These are phyloP conservation scores for Leavenworthia alabamica DNA, from an alignment of 345 rosid genomes.

Conservation along the genomic window DNA sequence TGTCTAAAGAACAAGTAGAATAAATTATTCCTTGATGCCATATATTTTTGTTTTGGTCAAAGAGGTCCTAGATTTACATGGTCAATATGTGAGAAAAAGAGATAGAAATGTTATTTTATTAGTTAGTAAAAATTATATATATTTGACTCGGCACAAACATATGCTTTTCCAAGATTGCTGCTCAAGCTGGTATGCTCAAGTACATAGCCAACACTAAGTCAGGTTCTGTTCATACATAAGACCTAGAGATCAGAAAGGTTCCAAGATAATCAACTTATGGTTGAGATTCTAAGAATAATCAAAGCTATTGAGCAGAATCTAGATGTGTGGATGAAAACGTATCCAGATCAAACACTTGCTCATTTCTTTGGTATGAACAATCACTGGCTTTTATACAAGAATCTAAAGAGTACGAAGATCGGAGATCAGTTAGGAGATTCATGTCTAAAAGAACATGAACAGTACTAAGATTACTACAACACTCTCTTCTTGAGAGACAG, in stretches of 20 bases:
- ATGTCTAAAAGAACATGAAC: slow-evolving; percentile 86
- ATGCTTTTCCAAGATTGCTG: slow-evolving; percentile 96
- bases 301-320: slow-evolving; percentile 68
- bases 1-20: too few relatives aligned
- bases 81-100: too few relatives aligned
- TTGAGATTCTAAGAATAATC: slow-evolving; percentile 60
- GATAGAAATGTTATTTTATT: too few relatives aligned
- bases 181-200: slow-evolving; percentile 83
- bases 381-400: slow-evolving; percentile 84
- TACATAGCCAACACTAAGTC: slow-evolving; percentile 72
- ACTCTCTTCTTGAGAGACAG: slow-evolving; percentile 66
- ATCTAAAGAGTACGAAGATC: slow-evolving; percentile 72
- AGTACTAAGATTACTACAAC: slow-evolving; percentile 61
- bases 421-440: slow-evolving; percentile 75
- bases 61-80: too few relatives aligned
- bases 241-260: slow-evolving; percentile 92
- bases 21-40: too few relatives aligned
- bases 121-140: too few relatives aligned
- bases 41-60: too few relatives aligned
- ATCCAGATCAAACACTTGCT: slow-evolving; percentile 51
- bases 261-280: slow-evolving; percentile 70
- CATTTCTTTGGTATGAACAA: slow-evolving; percentile 79
- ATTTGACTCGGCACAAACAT: too few relatives aligned
- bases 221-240: slow-evolving; percentile 75
- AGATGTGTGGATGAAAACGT: slow-evolving; percentile 76